These are phyloP conservation scores for Trichoderma oligosporum DNA, from an alignment of 2,329 filamentous ascomycete species.

Conservation along the genomic window DNA sequence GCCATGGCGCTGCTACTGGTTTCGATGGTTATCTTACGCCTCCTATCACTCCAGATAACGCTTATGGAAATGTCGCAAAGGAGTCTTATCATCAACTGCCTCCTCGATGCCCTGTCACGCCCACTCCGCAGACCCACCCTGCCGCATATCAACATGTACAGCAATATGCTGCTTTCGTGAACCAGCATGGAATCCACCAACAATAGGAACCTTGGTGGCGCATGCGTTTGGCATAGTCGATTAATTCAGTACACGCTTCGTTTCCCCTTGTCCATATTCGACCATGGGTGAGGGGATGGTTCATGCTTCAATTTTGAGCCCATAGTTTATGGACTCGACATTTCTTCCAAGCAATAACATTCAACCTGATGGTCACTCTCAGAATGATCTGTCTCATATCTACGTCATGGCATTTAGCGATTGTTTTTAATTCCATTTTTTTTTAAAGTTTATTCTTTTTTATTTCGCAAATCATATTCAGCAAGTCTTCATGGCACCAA, in stretches of 20 bases:
- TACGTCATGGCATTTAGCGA: conserved; percentile 48
- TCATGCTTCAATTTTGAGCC: conserved; percentile 19
- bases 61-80: conserved; percentile 48
- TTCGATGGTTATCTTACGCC: conserved; percentile 78
- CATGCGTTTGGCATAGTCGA: conserved; percentile 12
- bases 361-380: conserved; percentile 25
- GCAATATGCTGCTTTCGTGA: conserved; percentile 38
- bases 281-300: not conserved
- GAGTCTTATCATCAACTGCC: conserved; percentile 47
- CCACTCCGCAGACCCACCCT: conserved; percentile 49
- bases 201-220: conserved; percentile 33
- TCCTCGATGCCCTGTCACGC: conserved; percentile 59
- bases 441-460: conserved; percentile 29
- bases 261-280: not conserved
- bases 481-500: conserved; percentile 39
- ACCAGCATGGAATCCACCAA: conserved; percentile 42
- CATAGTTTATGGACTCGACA: conserved; percentile 11
- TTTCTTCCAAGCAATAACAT: conserved; percentile 15
- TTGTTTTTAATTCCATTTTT: conserved; percentile 30
- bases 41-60: conserved; percentile 76
- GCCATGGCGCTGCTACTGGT: conserved; percentile 58
- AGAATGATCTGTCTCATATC: conserved; percentile 36
- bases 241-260: conserved; percentile 12
- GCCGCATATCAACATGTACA: conserved; percentile 34
- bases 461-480: conserved; percentile 30